These are phyloP conservation scores for Colletotrichum camelliae DNA, from an alignment of 2,329 filamentous ascomycete species.

Conservation along the genomic window DNA sequence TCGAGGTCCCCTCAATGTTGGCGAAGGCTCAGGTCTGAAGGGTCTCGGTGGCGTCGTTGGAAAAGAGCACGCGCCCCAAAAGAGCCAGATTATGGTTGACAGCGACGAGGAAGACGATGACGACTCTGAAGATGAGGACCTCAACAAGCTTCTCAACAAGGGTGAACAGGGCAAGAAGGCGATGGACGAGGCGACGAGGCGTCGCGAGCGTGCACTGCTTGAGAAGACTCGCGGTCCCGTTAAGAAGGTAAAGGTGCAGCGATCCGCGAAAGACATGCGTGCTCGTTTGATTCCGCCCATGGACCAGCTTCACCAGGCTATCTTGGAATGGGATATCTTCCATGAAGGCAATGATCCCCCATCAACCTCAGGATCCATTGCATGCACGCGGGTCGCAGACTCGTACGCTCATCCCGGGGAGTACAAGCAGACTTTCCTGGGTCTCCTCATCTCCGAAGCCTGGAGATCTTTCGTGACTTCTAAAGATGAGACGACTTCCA, in stretches of 20 bases:
- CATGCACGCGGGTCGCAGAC: constrained; percentile 78
- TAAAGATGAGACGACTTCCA: constrained; percentile 83
- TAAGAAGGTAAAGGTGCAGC: constrained; percentile 80
- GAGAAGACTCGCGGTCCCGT: constrained; percentile 72
- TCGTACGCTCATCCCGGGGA: constrained; percentile 77
- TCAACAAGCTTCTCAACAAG: constrained; percentile 53
- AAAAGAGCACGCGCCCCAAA: constrained; percentile 77
- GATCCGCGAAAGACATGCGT: constrained; percentile 91
- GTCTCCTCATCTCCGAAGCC: constrained; percentile 87
- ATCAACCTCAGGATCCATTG: constrained; percentile 57
- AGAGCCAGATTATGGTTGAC: constrained; percentile 90
- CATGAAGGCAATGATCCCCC: constrained; percentile 87
- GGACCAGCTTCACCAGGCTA: constrained; percentile 80
- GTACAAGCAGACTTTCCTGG: constrained; percentile 91
- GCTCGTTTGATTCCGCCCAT: constrained; percentile 91
- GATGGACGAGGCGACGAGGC: constrained; percentile 52
- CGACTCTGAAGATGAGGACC: constrained; percentile 60
- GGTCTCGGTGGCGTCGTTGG: constrained; percentile 73
- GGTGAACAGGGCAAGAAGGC: constrained; percentile 53
- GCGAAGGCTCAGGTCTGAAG: constrained; percentile 79
- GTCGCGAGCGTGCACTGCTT: constrained; percentile 52
- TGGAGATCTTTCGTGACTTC: constrained; percentile 94
- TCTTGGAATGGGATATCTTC: constrained; percentile 95
- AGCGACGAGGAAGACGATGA: constrained; percentile 70
- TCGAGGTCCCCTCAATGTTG: constrained; percentile 61